phyloP scores from a whole-genome alignment of 805 yeast genomes.

The Groenewaldozyma salmanticensis region DNA sequence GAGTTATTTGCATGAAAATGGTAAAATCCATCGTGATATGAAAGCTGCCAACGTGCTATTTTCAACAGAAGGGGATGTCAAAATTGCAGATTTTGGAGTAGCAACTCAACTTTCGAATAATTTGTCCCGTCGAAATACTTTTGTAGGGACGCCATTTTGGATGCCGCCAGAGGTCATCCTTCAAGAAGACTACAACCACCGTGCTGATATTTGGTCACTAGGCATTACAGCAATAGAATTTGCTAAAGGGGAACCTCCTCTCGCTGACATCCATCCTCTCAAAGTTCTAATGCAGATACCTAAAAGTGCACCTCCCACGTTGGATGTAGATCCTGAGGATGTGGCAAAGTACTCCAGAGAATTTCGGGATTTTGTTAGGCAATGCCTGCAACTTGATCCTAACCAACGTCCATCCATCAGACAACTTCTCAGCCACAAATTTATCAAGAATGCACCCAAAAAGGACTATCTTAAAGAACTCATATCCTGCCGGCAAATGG shows the following conservation, averaged over 20 bases:
- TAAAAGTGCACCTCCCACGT: conserved; percentile 37
- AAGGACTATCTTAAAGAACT: conserved; percentile 29
- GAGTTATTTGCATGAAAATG: conserved; percentile 55
- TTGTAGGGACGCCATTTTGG: conserved; percentile 64
- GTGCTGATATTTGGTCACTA: conserved; percentile 72
- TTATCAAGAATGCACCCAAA: conserved; percentile 36
- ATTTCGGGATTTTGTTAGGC: conserved; percentile 58
- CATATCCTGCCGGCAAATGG: conserved; percentile 22
- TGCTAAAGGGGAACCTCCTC: conserved; percentile 64
- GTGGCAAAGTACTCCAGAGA: conserved; percentile 29
- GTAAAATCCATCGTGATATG: conserved; percentile 82
- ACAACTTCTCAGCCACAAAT: conserved; percentile 54
- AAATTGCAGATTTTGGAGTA: conserved; percentile 93
- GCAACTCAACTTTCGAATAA: conserved; percentile 68
- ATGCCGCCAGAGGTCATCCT: conserved; percentile 98
- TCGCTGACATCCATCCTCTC: conserved; percentile 45
- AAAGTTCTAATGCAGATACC: conserved; percentile 45
- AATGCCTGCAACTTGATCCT: conserved; percentile 68
- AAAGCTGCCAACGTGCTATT: conserved; percentile 86
- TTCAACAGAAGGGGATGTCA: conserved; percentile 62
- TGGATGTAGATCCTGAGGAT: conserved; percentile 21
- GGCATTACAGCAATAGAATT: conserved; percentile 73
- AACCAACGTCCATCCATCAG: conserved; percentile 54
- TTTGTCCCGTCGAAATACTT: conserved; percentile 38
- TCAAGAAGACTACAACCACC: conserved; percentile 65